These are phyloP conservation scores for Penicillium riverlandense DNA, from an alignment of 495 filamentous ascomycete genomes.

Conservation along the genomic window DNA sequence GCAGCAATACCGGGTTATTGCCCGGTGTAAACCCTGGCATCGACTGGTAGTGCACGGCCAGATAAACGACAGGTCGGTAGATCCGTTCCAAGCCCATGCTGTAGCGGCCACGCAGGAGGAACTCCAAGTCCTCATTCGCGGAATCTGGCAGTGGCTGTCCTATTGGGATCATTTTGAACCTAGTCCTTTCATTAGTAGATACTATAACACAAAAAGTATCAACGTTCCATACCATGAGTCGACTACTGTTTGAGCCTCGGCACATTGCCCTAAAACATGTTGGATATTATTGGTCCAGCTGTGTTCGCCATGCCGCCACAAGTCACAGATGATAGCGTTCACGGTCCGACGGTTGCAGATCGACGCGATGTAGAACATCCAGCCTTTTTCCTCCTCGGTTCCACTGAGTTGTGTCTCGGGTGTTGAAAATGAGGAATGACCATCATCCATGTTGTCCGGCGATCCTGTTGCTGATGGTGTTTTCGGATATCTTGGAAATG, in stretches of 20 bases:
- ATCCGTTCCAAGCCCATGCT: conserved; percentile 13
- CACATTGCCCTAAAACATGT: conserved; percentile 6
- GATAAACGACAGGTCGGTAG: conserved; percentile 19
- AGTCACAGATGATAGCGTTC: conserved; percentile 17
- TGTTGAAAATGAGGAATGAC: background rate
- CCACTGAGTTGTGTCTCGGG: conserved; percentile 1
- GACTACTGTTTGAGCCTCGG: conserved; percentile 11
- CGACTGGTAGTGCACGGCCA: conserved; percentile 14
- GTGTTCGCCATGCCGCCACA: conserved; percentile 17
- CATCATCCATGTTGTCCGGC: conserved; percentile 9
- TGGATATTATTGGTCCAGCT: conserved; percentile 13
- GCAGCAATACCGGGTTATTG: conserved; percentile 3
- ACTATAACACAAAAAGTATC: background rate
- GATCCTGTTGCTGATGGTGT: conserved; percentile 2
- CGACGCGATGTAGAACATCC: conserved; percentile 19
- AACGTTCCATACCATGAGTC: conserved; percentile 9
- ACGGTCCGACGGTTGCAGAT: conserved; percentile 21
- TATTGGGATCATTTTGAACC: conserved; percentile 11
- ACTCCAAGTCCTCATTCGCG: conserved; percentile 12
- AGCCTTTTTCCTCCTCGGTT: conserved; percentile 16
- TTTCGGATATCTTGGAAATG: conserved; percentile 13
- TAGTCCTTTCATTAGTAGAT: background rate
- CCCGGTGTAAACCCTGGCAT: conserved; percentile 11
- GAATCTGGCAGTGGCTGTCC: conserved; percentile 1
- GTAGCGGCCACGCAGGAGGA: conserved; percentile 11